phyloP scores from a whole-genome alignment of 1,284 basidiomycete genomes.

The Cutaneotrichosporon cavernicola region DNA sequence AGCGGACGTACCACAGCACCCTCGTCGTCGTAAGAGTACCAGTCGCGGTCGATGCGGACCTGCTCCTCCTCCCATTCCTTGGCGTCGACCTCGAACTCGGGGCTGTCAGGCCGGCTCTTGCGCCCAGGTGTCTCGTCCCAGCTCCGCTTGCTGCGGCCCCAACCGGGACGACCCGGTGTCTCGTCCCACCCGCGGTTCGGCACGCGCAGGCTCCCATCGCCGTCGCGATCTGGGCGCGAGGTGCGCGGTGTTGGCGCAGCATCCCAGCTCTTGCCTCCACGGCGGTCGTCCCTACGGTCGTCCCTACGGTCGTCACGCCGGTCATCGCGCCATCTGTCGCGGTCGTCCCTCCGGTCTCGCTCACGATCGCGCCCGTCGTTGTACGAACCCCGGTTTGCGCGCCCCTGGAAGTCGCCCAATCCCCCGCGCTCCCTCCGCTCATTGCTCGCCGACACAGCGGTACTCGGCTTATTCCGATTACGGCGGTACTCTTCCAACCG shows the following conservation, averaged over 20 bases:
- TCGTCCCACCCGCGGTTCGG: conserved; percentile 88
- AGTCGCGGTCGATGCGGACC: conserved; percentile 80
- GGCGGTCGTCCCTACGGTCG: conserved; percentile 19
- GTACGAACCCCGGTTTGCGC: conserved; percentile 54
- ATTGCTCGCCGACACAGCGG: conserved; percentile 32
- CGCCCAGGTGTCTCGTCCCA: conserved; percentile 84
- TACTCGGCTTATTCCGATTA: conserved; percentile 60
- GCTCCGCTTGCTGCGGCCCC: conserved; percentile 26
- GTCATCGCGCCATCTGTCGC: conserved; percentile 32
- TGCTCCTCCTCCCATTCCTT: conserved; percentile 96
- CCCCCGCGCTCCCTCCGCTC: conserved; percentile 26
- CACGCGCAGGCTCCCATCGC: conserved; percentile 75
- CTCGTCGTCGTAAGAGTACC: conserved; percentile 88
- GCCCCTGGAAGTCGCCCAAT: conserved; percentile 51
- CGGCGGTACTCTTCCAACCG: conserved; percentile 73
- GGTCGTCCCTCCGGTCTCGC: conserved; percentile 10
- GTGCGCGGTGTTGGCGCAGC: conserved; percentile 65
- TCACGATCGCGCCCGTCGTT: conserved; percentile 47
- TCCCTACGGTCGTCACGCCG: conserved; percentile 25
- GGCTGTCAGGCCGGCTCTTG: conserved; percentile 60
- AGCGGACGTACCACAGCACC: conserved; percentile 63
- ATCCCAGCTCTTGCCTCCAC: conserved; percentile 46
- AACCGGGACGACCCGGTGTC: conserved; percentile 63
- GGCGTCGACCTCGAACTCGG: conserved; percentile 54
- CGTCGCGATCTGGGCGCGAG: conserved; percentile 59